These are phyloP conservation scores for Volvox reticuliferus DNA, from an alignment of 139 green algal genomes.

Conservation along the genomic window DNA sequence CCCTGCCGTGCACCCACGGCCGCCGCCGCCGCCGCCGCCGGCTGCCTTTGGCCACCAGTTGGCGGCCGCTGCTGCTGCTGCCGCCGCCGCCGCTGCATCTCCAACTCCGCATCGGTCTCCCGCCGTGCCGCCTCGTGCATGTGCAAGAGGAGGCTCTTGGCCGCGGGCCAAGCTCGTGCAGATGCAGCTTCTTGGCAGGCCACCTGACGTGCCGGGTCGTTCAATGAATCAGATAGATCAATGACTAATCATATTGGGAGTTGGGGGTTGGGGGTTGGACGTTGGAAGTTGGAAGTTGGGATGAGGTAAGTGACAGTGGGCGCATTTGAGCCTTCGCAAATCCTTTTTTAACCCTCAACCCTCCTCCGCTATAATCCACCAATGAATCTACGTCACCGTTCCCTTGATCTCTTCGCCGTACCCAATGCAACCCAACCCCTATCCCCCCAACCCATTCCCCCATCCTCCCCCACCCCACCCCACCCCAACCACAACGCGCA, in stretches of 20 bases:
- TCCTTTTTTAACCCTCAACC: no score
- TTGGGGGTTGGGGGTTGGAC: no score
- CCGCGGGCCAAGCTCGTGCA: constrained; percentile 12
- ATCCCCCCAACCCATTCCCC: background rate
- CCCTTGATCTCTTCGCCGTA: no score
- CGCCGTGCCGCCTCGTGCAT: background rate
- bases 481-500: background rate
- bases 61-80: background rate
- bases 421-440: background rate
- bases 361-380: no score
- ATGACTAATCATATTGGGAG: no score
- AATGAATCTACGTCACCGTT: no score
- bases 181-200: constrained; percentile 27
- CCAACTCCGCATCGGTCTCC: background rate
- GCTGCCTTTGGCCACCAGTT: background rate
- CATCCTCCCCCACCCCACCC: background rate
- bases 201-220: background rate
- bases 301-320: no score
- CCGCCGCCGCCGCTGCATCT: background rate
- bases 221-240: no score
- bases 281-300: no score
- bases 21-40: background rate
- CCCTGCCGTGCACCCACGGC: no score
- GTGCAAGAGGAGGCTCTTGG: constrained; percentile 20
- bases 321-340: no score